These are phyloP conservation scores for Torulaspora microellipsoides DNA, from an alignment of 805 yeast genomes.

Conservation along the genomic window DNA sequence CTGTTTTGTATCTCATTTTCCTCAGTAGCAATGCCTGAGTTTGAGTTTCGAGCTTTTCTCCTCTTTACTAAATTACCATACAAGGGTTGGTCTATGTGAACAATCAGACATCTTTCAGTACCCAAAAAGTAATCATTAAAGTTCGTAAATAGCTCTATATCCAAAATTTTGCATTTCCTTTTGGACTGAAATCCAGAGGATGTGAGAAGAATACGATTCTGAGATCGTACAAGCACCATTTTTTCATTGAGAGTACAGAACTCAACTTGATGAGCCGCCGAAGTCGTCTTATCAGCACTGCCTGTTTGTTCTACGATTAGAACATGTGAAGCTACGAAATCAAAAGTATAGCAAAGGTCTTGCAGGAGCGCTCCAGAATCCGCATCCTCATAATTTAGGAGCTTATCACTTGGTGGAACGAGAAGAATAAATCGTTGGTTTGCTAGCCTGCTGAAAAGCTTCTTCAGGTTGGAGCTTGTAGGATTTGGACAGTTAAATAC, in stretches of 20 bases:
- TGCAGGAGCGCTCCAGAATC: conserved; percentile 38
- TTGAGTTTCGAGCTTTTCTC: background rate
- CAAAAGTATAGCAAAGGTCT: conserved; percentile 55
- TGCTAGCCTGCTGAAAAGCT: conserved; percentile 42
- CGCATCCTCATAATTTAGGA: conserved; percentile 40
- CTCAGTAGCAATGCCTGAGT: background rate
- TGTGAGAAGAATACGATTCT: conserved; percentile 50
- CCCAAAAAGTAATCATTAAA: conserved; percentile 58
- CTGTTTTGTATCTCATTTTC: background rate
- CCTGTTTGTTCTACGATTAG: conserved; percentile 36
- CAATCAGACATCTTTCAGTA: conserved; percentile 51
- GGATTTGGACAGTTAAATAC: conserved; percentile 63
- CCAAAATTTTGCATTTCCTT: conserved; percentile 41
- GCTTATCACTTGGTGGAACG: conserved; percentile 55
- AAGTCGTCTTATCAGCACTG: background rate
- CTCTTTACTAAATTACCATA: conserved; percentile 38
- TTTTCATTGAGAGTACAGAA: conserved; percentile 53
- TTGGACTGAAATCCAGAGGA: conserved; percentile 54
- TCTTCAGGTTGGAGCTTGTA: conserved; percentile 41
- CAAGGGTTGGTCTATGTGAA: conserved; percentile 55
- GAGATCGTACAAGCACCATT: conserved; percentile 44
- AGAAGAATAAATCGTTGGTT: conserved; percentile 54
- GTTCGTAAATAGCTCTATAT: conserved; percentile 46
- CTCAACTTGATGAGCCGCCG: conserved; percentile 36
- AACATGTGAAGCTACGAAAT: conserved; percentile 61